A percentile compares a stretch with the other conserved stretches of the same genome.
These are phyloP conservation scores for Lasiodiplodia theobromae DNA, from an alignment of 2,329 filamentous ascomycete genomes.

Conservation along the genomic window DNA sequence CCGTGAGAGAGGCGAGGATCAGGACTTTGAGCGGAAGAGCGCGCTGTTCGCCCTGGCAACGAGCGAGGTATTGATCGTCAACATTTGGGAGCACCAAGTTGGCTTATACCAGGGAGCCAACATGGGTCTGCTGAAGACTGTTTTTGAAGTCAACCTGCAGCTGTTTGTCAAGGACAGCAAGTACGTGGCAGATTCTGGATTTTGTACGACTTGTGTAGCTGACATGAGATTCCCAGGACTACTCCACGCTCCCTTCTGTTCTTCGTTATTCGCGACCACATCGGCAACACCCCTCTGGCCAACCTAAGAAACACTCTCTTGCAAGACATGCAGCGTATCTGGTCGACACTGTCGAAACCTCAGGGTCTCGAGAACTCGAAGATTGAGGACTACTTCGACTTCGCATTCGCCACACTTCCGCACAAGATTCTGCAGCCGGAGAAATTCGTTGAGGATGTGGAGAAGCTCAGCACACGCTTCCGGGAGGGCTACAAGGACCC, in stretches of 20 bases:
- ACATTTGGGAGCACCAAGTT: slow-evolving; percentile 99
- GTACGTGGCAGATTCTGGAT: slow-evolving; percentile 58
- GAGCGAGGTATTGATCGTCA: slow-evolving; percentile 96
- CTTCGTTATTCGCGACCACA: slow-evolving; percentile 97
- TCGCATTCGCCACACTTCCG: slow-evolving; percentile 92
- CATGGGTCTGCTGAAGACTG: slow-evolving; percentile 97
- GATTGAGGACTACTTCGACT: slow-evolving; percentile 98
- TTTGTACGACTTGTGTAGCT: slow-evolving; percentile 18
- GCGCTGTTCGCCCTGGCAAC: slow-evolving; percentile 96
- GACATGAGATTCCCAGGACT: slow-evolving; percentile 61
- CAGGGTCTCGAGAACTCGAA: slow-evolving; percentile 83
- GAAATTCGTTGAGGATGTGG: slow-evolving; percentile 82
- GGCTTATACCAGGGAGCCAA: slow-evolving; percentile 98
- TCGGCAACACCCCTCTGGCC: slow-evolving; percentile 86
- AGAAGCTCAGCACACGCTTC: slow-evolving; percentile 82
- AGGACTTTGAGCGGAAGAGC: slow-evolving; percentile 98
- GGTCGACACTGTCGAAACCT: slow-evolving; percentile 92
- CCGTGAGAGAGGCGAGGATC: slow-evolving; percentile 93
- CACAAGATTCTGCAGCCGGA: slow-evolving; percentile 97
- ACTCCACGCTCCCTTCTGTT: slow-evolving; percentile 91
- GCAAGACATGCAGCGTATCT: slow-evolving; percentile 90
- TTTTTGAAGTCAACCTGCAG: slow-evolving; percentile 98
- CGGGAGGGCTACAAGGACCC: slow-evolving; percentile 77
- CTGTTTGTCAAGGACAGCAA: slow-evolving; percentile 95
- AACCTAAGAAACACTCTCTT: slow-evolving; percentile 91